A percentile compares a stretch with the other conserved stretches of the same genome.
Conservation (phyloP, 768 basidiomycete genomes). For the Trametes elegans region DNA sequence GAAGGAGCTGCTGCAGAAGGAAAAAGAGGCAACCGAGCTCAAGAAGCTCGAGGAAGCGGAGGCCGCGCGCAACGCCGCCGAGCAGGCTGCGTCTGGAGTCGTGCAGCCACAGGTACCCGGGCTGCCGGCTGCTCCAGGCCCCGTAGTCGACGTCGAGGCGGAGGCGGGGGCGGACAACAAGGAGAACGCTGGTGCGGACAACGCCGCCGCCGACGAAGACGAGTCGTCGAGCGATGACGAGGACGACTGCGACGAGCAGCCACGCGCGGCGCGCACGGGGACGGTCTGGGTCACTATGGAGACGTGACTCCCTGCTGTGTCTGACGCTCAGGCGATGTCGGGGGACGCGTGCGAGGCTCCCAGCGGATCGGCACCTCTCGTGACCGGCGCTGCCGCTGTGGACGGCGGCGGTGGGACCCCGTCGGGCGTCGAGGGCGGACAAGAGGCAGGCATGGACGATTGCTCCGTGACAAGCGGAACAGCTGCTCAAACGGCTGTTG, state of each 20-base stretch:
- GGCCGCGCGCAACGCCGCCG: conserved; percentile 26
- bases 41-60: conserved; percentile 67
- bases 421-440: background rate
- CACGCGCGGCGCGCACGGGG: conserved; percentile 3
- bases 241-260: conserved; percentile 27
- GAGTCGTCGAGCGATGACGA: conserved; percentile 34
- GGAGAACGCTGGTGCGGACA: conserved; percentile 27
- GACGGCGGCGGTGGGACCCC: background rate
- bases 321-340: conserved; percentile 1
- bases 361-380: background rate
- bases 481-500: background rate
- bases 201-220: conserved; percentile 44
- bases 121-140: background rate
- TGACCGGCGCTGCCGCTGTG: background rate
- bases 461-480: conserved; percentile 7
- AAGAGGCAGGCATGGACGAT: conserved; percentile 2
- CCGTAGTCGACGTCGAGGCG: conserved; percentile 7
- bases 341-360: background rate
- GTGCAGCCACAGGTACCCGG: background rate
- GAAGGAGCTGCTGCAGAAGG: conserved; percentile 44
- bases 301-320: conserved; percentile 18
- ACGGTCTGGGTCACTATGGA: too few species aligned
- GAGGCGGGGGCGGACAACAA: too few species aligned
- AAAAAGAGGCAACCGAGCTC: conserved; percentile 57
- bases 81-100: conserved; percentile 17